Conservation (phyloP, 2,329 filamentous ascomycete genomes). For the Cladosporium sphaerospermum region DNA sequence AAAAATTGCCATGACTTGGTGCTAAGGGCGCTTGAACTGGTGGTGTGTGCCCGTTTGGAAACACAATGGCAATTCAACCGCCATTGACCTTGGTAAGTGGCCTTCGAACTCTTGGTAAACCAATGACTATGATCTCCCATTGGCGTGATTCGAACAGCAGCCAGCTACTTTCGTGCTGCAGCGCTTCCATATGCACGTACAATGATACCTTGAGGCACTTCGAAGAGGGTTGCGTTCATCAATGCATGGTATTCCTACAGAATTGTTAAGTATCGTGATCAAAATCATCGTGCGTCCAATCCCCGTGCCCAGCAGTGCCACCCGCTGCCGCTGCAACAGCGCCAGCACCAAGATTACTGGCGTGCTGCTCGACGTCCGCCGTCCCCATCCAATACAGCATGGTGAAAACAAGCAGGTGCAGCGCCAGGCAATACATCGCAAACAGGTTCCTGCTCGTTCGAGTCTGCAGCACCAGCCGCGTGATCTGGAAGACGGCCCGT, state of each 20-base stretch:
- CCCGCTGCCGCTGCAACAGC: conserved; percentile 28
- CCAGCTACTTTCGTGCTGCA: not conserved
- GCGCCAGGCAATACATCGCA: conserved; percentile 78
- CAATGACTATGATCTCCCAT: not conserved
- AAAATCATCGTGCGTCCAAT: conserved; percentile 13
- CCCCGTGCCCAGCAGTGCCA: conserved; percentile 11
- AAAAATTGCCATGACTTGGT: too few relatives aligned
- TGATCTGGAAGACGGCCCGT: conserved; percentile 81
- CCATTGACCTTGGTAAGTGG: too few relatives aligned
- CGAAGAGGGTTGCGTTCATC: too few relatives aligned
- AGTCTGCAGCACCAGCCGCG: conserved; percentile 83
- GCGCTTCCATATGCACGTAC: not conserved
- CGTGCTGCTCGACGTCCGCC: conserved; percentile 57
- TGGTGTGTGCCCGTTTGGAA: too few relatives aligned
- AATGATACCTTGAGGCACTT: too few relatives aligned
- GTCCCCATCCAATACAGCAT: conserved; percentile 80
- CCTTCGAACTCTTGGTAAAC: too few relatives aligned
- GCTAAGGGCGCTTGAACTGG: too few relatives aligned
- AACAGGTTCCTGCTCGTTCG: conserved; percentile 89
- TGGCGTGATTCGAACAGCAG: conserved; percentile 3
- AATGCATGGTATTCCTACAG: not conserved
- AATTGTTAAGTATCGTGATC: not conserved
- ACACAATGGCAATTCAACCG: too few relatives aligned
- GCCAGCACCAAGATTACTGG: conserved; percentile 46
- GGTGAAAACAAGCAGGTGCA: conserved; percentile 82